Conservation (phyloP, 352 stramenopile species). For the Phytophthora multivora region DNA sequence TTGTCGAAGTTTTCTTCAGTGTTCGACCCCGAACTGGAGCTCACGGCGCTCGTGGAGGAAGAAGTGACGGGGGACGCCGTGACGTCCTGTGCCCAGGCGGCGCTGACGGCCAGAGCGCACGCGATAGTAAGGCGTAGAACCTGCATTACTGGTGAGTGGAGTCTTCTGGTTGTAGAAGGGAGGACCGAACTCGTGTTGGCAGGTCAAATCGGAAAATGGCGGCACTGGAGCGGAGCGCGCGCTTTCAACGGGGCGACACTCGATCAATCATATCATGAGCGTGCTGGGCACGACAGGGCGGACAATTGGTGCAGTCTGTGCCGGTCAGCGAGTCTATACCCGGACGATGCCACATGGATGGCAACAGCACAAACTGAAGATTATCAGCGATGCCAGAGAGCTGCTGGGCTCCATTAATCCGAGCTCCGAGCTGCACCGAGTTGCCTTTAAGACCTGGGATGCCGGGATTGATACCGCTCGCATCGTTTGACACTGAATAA, state of each 20-base stretch:
- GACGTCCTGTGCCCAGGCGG: slow-evolving; percentile 22
- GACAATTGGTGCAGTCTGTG: not conserved
- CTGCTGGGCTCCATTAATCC: not conserved
- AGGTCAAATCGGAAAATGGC: slow-evolving; percentile 22
- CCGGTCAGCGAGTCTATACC: slow-evolving; percentile 3
- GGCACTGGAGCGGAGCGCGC: not conserved
- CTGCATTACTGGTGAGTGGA: slow-evolving; percentile 17
- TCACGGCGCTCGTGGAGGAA: slow-evolving; percentile 15
- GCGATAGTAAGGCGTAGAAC: slow-evolving; percentile 25
- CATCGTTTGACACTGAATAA: slow-evolving; percentile 12
- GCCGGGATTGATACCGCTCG: not conserved
- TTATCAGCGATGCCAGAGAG: not conserved
- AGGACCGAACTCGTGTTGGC: slow-evolving; percentile 12
- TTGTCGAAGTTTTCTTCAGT: slow-evolving; percentile 7
- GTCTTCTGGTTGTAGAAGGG: slow-evolving; percentile 16
- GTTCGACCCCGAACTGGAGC: slow-evolving; percentile 11
- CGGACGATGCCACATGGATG: slow-evolving; percentile 7
- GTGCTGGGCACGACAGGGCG: slow-evolving; percentile 24
- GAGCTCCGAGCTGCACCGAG: not conserved
- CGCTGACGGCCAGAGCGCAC: slow-evolving; percentile 23
- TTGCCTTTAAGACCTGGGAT: slow-evolving; percentile 6
- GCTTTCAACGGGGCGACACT: slow-evolving; percentile 22
- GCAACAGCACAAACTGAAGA: slow-evolving; percentile 11
- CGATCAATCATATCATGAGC: slow-evolving; percentile 24
- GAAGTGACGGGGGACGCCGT: slow-evolving; percentile 7